Conservation (phyloP, 192 early-diverging fungal species). For the Phycomyces nitens region DNA sequence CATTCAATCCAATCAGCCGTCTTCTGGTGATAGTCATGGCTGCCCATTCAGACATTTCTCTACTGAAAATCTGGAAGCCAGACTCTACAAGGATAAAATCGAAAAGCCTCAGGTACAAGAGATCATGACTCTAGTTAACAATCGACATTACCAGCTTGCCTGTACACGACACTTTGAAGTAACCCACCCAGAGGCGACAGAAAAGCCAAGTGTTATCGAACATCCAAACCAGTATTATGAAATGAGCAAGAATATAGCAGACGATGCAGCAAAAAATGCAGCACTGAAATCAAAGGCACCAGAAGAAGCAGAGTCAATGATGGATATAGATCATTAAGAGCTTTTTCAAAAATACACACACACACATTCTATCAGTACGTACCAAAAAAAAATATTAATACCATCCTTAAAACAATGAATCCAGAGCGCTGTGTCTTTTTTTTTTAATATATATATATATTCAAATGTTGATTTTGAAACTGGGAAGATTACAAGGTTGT, state of each 20-base stretch:
- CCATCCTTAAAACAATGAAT: too few relatives aligned
- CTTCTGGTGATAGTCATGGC: conserved; percentile 85
- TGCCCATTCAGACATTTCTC: conserved; percentile 92
- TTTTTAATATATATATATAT: too few relatives aligned
- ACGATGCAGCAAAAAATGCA: neutral
- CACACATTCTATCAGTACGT: too few relatives aligned
- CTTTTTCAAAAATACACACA: too few relatives aligned
- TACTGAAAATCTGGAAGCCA: conserved; percentile 54
- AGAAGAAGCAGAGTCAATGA: neutral
- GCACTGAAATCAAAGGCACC: neutral
- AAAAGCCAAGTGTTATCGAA: conserved; percentile 65
- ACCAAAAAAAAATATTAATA: too few relatives aligned
- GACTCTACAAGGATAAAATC: conserved; percentile 57
- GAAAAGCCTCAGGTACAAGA: conserved; percentile 59
- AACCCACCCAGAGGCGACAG: conserved; percentile 41
- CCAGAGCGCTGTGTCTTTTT: too few relatives aligned
- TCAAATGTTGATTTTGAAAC: too few relatives aligned
- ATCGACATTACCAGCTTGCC: conserved; percentile 88
- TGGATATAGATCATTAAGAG: neutral
- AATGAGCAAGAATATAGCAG: conserved; percentile 11
- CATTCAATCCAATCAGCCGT: conserved; percentile 77
- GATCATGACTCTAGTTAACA: conserved; percentile 60
- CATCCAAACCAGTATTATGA: conserved; percentile 97
- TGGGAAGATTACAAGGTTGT: too few relatives aligned
- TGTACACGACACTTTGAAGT: conserved; percentile 88